Conservation (phyloP, 2,329 filamentous ascomycete genomes). For the Verticillium longisporum region DNA sequence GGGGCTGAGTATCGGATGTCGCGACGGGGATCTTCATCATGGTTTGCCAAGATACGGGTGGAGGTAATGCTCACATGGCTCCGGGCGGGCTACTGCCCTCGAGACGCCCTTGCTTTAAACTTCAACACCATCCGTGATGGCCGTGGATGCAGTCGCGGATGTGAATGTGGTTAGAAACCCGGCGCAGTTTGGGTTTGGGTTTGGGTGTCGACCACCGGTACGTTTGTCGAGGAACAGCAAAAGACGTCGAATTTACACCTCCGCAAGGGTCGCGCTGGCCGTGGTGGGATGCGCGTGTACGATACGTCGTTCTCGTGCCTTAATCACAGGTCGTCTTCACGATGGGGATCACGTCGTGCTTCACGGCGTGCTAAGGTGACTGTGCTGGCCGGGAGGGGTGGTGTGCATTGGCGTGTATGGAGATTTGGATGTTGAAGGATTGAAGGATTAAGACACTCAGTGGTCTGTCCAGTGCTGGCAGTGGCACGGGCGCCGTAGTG, state of each 20-base stretch:
- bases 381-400: neutral
- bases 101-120: conserved; percentile 8
- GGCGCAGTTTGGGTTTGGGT: neutral
- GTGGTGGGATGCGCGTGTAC: neutral
- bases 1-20: neutral
- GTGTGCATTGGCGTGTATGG: neutral
- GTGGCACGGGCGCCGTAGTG: neutral
- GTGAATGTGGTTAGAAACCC: neutral
- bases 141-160: neutral
- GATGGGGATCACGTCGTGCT: neutral
- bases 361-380: neutral
- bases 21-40: neutral
- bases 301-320: neutral
- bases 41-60: neutral
- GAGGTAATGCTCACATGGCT: conserved; percentile 11
- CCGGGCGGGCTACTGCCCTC: conserved; percentile 13
- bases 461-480: neutral
- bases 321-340: neutral
- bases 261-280: neutral
- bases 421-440: conserved; percentile 10
- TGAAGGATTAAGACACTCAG: conserved; percentile 8
- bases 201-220: neutral
- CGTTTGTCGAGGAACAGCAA: neutral
- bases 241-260: neutral
- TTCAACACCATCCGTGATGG: conserved; percentile 10